These are phyloP conservation scores for Neurospora sp. DNA, from an alignment of 2,329 filamentous ascomycete species.

Conservation along the genomic window DNA sequence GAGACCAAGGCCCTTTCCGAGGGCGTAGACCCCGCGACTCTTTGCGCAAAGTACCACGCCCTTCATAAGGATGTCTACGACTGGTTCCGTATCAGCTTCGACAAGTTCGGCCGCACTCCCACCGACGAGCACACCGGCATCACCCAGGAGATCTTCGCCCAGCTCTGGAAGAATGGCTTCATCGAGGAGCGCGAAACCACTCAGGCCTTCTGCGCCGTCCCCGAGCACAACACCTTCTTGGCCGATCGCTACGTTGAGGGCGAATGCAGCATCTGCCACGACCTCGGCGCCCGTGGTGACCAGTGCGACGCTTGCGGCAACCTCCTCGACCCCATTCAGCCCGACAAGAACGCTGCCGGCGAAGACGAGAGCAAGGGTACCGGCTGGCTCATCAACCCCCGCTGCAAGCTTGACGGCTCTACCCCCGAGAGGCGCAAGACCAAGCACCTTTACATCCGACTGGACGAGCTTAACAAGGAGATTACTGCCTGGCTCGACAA, in stretches of 20 bases:
- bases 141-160: slow-evolving; percentile 79
- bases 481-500: slow-evolving; percentile 70
- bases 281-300: slow-evolving; percentile 61
- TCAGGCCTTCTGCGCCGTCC: slow-evolving; percentile 71
- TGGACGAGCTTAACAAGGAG: slow-evolving; percentile 71
- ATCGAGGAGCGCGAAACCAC: slow-evolving; percentile 78
- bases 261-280: slow-evolving; percentile 63
- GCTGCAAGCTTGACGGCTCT: slow-evolving; percentile 83
- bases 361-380: slow-evolving; percentile 15
- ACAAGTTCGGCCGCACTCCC: slow-evolving; percentile 88
- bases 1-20: slow-evolving; percentile 93
- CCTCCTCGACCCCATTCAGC: slow-evolving; percentile 59
- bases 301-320: slow-evolving; percentile 51
- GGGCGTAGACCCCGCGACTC: slow-evolving; percentile 66
- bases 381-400: slow-evolving; percentile 23
- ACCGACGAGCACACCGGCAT: slow-evolving; percentile 86
- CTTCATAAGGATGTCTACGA: slow-evolving; percentile 87
- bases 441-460: slow-evolving; percentile 80
- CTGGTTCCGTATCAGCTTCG: slow-evolving; percentile 93
- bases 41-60: slow-evolving; percentile 88
- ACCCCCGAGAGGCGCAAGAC: slow-evolving; percentile 72
- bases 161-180: slow-evolving; percentile 81
- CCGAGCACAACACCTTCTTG: slow-evolving; percentile 63
- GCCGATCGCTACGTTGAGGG: slow-evolving; percentile 83
- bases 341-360: slow-evolving; percentile 28